Percentiles rank a stretch among this genome's conserved stretches.
These are phyloP conservation scores for Babesia sp. DNA, from an alignment of 169 alveolate genomes.

Conservation along the genomic window DNA sequence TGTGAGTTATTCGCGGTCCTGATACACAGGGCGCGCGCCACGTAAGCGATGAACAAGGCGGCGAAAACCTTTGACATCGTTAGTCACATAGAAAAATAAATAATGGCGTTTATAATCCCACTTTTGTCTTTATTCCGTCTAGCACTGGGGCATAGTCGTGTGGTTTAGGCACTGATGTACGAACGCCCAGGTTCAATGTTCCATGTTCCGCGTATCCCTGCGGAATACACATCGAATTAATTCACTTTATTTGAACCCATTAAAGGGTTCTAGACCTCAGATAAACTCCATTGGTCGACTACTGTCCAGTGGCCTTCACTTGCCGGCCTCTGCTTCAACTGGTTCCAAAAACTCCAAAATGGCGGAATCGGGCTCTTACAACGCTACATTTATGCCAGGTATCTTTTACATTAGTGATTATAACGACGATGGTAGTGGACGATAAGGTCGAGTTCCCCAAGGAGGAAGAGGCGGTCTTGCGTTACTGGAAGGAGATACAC, in stretches of 20 bases:
- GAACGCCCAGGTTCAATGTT: neutral
- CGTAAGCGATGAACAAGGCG: conserved; percentile 10
- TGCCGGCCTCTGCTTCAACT: neutral
- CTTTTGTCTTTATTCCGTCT: neutral
- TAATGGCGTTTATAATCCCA: neutral
- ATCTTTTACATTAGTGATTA: neutral
- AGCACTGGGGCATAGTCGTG: conserved; percentile 18
- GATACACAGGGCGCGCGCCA: conserved; percentile 26
- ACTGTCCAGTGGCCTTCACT: neutral
- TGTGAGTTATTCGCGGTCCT: neutral
- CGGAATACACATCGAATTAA: neutral
- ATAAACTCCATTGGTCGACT: neutral
- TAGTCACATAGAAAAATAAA: neutral
- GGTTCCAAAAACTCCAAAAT: neutral
- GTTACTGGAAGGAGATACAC: conserved; percentile 84
- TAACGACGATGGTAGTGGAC: conserved; percentile 62
- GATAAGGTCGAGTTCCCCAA: conserved; percentile 87
- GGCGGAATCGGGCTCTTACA: conserved; percentile 1
- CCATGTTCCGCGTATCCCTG: conserved; percentile 10
- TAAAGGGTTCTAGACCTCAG: neutral
- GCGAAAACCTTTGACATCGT: conserved; percentile 22
- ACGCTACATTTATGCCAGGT: conserved; percentile 56
- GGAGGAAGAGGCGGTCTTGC: conserved; percentile 84
- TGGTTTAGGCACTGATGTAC: neutral
- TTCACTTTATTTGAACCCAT: neutral